Conservation (phyloP, 2,329 filamentous ascomycete species). For the Corynespora cassiicola region DNA sequence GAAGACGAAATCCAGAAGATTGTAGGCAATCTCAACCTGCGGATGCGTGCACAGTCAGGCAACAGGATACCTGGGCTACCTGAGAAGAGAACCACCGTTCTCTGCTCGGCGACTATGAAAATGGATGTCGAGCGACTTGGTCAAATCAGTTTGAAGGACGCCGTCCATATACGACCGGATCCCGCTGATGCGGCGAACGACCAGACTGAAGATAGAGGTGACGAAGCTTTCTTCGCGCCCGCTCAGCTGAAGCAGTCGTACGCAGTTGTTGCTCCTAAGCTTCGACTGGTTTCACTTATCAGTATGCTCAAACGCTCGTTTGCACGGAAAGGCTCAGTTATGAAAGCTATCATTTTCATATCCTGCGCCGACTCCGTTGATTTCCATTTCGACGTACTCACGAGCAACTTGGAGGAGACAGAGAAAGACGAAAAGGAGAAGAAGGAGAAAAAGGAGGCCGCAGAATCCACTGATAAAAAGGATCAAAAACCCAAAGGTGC, state of each 20-base stretch:
- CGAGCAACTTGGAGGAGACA: conserved; percentile 44
- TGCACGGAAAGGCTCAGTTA: conserved; percentile 84
- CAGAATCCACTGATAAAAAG: conserved; percentile 26
- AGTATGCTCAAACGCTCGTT: conserved; percentile 87
- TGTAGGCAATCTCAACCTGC: conserved; percentile 76
- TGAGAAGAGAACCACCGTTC: conserved; percentile 79
- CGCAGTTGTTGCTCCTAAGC: conserved; percentile 83
- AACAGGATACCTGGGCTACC: conserved; percentile 72
- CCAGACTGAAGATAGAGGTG: conserved; percentile 50
- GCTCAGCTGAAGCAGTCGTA: conserved; percentile 95
- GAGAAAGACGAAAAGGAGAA: conserved; percentile 32
- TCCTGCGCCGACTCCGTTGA: conserved; percentile 97
- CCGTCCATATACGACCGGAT: conserved; percentile 81
- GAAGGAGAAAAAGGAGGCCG: conserved; percentile 23
- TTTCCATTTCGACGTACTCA: conserved; percentile 90
- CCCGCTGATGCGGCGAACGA: conserved; percentile 59
- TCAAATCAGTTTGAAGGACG: conserved; percentile 93
- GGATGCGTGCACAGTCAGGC: conserved; percentile 65
- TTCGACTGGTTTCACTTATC: conserved; percentile 86
- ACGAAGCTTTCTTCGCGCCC: conserved; percentile 76
- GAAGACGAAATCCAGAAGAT: conserved; percentile 92
- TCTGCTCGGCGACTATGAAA: conserved; percentile 98
- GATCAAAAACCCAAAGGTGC: conserved; percentile 48
- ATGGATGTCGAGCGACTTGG: conserved; percentile 94
- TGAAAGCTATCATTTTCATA: conserved; percentile 97